Evolutionary conservation across 2,329 filamentous ascomycete genomes (phyloP), one percentile per base, ranked within the genome.

Genomic region (Phialophora expanda): DNA sequence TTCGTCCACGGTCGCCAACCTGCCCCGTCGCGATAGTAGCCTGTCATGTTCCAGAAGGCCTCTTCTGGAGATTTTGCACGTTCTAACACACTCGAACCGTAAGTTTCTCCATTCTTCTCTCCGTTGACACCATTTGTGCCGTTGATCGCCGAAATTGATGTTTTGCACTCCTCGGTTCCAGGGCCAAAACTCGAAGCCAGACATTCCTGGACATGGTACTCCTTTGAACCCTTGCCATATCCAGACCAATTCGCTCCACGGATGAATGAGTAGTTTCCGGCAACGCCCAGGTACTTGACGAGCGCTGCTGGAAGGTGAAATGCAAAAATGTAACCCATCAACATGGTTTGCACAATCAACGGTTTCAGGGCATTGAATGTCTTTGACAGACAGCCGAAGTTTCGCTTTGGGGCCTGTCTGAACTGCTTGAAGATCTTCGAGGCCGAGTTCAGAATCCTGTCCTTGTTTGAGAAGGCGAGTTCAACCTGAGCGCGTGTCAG

Each of bases 271-370:
- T 76, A 78, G 67, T 85, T 83, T 7, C 84, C 82, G n/a, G 83
- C 79, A 0, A 73, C 77, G n/a, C 79, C 80, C 57, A 82, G 74
- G 69, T 77, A 79, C 55, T 72, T 76, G 56, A 82, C 78, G 14
- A 85, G 70, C 3, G 77, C 74, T 38, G 75, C 73, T 2, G 84
- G 85, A 2, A 87, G 75, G 50, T 82, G 79, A 75, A 87, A 83
- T 14, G 78, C 78, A 68, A 86, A 86, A 57, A 86, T 79, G 70
- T 87, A 87, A 65, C 82, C 81, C 1, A 84, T 86, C 61, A 80
- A 76, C 8, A 73, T 59, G 24, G 83, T 66, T 69, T 87, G 85
- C 22, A 74, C 74, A n/a, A 81, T 38, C 1, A 87, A 73, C 1
- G 85, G 84, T 17, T 71, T 73, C n/a, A 85, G 63, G 0, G 79